Conservation (phyloP, 495 filamentous ascomycete species). For the Penicillium nucicola region DNA sequence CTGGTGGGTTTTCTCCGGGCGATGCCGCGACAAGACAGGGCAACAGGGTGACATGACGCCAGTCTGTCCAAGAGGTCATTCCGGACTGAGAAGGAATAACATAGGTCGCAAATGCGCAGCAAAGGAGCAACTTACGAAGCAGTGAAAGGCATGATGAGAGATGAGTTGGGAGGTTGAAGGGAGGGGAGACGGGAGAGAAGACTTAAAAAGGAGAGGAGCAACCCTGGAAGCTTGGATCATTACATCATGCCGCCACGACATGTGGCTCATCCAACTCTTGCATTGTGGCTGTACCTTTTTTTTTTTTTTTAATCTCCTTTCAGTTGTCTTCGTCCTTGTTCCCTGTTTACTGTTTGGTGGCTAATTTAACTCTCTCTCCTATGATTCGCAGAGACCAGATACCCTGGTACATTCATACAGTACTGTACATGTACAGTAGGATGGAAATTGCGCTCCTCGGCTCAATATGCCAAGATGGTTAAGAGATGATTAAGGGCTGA, state of each 20-base stretch:
- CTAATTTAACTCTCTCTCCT: not conserved
- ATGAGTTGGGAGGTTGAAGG: not conserved
- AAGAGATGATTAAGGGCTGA: too few relatives aligned
- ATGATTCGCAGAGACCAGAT: not conserved
- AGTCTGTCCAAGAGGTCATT: not conserved
- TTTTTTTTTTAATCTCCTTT: not conserved
- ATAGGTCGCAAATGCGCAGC: not conserved
- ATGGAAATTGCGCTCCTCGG: not conserved
- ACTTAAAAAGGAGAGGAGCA: conserved; percentile 15
- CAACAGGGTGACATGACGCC: not conserved
- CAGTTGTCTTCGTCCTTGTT: not conserved
- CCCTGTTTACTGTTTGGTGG: not conserved
- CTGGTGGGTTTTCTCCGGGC: not conserved
- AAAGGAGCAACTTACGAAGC: conserved; percentile 50
- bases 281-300: conserved; percentile 7
- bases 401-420: too few relatives aligned
- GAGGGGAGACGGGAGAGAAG: not conserved
- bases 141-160: conserved; percentile 59
- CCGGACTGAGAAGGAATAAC: not conserved
- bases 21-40: not conserved
- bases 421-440: too few relatives aligned
- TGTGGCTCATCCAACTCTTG: conserved; percentile 10
- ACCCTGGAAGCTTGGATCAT: conserved; percentile 7
- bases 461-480: not conserved
- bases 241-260: conserved; percentile 20